A percentile compares a stretch with the other conserved stretches of the same genome.
These are phyloP conservation scores for Neurospora tetrasperma DNA, from an alignment of 495 filamentous ascomycete genomes.

Conservation along the genomic window DNA sequence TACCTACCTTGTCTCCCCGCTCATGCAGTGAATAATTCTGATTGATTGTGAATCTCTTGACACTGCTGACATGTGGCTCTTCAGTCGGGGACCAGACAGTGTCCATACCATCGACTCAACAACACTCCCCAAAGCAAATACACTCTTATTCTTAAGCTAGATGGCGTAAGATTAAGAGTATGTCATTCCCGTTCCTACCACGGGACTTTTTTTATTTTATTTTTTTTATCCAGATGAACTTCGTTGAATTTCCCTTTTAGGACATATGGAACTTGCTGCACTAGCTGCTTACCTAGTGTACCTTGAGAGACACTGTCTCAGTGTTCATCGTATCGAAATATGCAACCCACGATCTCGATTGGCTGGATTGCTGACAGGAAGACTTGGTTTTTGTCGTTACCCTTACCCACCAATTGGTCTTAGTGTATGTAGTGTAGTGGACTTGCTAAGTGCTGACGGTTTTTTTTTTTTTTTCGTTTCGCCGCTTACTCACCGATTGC, in stretches of 20 bases:
- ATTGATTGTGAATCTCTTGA: not conserved
- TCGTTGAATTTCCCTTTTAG: not conserved
- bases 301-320: not conserved
- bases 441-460: too few species aligned
- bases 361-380: not conserved
- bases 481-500: not conserved
- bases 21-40: not conserved
- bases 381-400: not conserved
- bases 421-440: too few species aligned
- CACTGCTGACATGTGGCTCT: not conserved
- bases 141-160: not conserved
- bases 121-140: not conserved
- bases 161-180: not conserved
- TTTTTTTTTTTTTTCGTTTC: too few species aligned
- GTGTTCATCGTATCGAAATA: not conserved
- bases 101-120: too few species aligned
- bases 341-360: not conserved
- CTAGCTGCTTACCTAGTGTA: not conserved
- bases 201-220: too few species aligned
- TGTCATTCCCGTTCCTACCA: not conserved
- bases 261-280: not conserved
- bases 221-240: too few species aligned
- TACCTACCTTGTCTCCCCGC: not conserved
- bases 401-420: not conserved
- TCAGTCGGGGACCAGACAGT: too few species aligned